A percentile compares a stretch with the other conserved stretches of the same genome.
Evolutionary conservation across 1,139 yeast species (phyloP).

Genomic region (Candida sanyaensis): DNA sequence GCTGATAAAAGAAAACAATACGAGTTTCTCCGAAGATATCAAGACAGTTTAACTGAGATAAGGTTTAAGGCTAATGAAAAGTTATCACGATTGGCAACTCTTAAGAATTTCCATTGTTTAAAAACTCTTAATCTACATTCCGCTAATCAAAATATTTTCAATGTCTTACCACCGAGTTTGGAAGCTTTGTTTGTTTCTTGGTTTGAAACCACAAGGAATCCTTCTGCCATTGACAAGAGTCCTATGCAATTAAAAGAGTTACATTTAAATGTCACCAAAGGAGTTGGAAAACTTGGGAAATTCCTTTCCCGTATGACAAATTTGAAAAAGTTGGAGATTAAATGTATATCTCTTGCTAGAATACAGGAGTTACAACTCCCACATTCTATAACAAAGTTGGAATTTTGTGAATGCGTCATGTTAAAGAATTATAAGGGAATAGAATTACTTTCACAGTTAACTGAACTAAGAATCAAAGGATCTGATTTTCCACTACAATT

Average conservation of each 20-base stretch:
- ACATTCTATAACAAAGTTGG: neutral
- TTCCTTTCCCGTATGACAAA: neutral
- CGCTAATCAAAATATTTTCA: neutral
- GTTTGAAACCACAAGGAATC: neutral
- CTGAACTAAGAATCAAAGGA: neutral
- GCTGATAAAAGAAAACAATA: neutral
- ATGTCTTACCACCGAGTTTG: neutral
- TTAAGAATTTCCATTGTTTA: neutral
- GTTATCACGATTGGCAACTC: neutral
- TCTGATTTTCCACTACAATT: neutral
- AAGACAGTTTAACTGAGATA: neutral
- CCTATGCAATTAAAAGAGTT: neutral
- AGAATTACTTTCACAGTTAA: neutral
- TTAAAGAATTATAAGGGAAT: neutral
- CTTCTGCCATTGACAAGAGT: neutral
- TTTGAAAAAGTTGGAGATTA: neutral
- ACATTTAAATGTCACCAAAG: neutral
- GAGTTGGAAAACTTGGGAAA: neutral
- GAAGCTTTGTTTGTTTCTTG: neutral
- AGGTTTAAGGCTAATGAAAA: neutral
- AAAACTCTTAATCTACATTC: neutral
- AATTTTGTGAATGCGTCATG: neutral
- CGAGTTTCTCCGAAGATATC: neutral
- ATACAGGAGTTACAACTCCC: neutral
- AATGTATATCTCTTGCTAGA: neutral